Percentiles rank a stretch among this genome's conserved stretches.
Conservation (phyloP, 495 filamentous ascomycete species). For the Apiosordaria backusii region DNA sequence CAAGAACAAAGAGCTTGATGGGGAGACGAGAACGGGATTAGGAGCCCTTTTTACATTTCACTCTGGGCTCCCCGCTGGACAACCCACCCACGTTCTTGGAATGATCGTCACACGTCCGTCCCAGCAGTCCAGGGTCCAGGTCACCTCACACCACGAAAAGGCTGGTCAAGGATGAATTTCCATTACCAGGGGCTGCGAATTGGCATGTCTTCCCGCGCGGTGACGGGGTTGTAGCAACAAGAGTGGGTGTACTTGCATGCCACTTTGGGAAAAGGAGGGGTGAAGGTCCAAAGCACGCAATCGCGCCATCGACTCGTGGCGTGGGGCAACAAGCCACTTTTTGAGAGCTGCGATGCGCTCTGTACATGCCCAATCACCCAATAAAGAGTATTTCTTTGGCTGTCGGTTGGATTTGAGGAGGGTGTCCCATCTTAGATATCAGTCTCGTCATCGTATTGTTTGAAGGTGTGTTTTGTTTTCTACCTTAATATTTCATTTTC, state of each 20-base stretch:
- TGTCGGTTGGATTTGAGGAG: background rate
- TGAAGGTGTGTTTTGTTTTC: background rate
- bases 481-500: background rate
- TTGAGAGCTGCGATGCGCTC: background rate
- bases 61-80: background rate
- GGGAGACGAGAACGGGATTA: background rate
- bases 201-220: constrained; percentile 8
- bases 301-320: constrained; percentile 33
- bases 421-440: background rate
- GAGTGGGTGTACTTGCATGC: constrained; percentile 9
- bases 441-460: background rate
- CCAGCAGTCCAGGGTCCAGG: background rate
- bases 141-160: constrained; percentile 1
- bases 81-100: constrained; percentile 1
- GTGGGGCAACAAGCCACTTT: constrained; percentile 22
- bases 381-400: background rate
- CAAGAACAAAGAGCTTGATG: background rate
- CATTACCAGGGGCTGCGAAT: constrained; percentile 14
- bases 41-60: constrained; percentile 3
- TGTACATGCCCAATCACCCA: background rate
- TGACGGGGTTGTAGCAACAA: constrained; percentile 3
- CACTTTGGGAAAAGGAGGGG: constrained; percentile 26
- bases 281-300: constrained; percentile 34
- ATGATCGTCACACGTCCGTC: constrained; percentile 6
- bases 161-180: constrained; percentile 15